Conservation (phyloP, 495 filamentous ascomycete genomes). For the Barbatosphaeria neglecta region DNA sequence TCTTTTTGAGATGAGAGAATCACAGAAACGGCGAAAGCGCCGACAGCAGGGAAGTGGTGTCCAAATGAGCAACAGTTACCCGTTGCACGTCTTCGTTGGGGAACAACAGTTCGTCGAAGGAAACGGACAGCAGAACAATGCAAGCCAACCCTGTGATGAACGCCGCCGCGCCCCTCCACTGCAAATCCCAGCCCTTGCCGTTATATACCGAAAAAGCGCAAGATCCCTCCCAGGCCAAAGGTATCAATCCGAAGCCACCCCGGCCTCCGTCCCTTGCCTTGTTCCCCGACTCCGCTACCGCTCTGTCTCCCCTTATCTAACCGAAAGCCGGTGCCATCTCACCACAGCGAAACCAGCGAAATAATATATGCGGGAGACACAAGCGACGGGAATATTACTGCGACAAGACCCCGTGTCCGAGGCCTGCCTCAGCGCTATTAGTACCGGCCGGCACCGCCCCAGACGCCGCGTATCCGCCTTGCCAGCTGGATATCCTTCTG, state of each 20-base stretch:
- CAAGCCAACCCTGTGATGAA: not conserved
- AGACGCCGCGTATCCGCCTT: constrained; percentile 61
- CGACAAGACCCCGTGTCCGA: not conserved
- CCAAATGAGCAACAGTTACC: too few relatives aligned
- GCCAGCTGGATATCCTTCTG: constrained; percentile 92
- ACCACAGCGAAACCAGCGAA: not conserved
- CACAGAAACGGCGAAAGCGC: too few relatives aligned
- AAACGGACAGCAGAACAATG: too few relatives aligned
- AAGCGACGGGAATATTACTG: not conserved
- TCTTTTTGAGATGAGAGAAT: too few relatives aligned
- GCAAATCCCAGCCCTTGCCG: not conserved
- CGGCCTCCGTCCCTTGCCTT: not conserved
- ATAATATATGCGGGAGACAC: not conserved
- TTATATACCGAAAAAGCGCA: not conserved
- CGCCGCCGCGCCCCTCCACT: not conserved
- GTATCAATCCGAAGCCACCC: not conserved
- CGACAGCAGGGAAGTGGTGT: too few relatives aligned
- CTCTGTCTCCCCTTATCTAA: not conserved
- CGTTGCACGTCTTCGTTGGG: too few relatives aligned
- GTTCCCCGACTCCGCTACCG: not conserved
- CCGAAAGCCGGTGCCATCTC: not conserved
- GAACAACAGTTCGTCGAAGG: too few relatives aligned
- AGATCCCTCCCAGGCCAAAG: too few relatives aligned
- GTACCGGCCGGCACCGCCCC: constrained; percentile 34
- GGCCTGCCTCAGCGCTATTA: not conserved